Evolutionary conservation across 495 filamentous ascomycete species (phyloP).

Genomic region (Barbatosphaeria neglecta): DNA sequence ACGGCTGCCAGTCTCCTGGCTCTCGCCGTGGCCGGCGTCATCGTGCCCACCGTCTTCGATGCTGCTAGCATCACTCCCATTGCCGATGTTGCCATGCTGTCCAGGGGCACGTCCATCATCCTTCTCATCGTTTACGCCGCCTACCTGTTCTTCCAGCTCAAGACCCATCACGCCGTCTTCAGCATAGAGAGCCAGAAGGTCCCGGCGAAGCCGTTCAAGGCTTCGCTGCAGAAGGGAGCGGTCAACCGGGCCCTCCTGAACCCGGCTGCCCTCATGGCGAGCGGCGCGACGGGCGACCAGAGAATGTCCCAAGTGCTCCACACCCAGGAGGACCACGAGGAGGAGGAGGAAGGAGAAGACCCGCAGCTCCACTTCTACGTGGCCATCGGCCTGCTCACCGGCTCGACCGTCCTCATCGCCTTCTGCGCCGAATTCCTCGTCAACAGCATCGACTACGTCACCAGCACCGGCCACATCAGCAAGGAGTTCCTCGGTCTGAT

Average conservation of each 20-base stretch:
- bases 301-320: constrained; percentile 30
- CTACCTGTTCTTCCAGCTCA: constrained; percentile 74
- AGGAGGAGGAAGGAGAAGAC: constrained; percentile 51
- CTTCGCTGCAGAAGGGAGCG: constrained; percentile 42
- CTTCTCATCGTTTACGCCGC: constrained; percentile 65
- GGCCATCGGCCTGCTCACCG: constrained; percentile 56
- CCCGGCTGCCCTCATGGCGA: constrained; percentile 39
- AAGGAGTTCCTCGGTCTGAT: constrained; percentile 77
- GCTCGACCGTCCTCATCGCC: constrained; percentile 69
- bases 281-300: constrained; percentile 24
- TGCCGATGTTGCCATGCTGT: constrained; percentile 42
- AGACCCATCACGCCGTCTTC: constrained; percentile 64
- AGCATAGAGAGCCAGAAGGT: constrained; percentile 62
- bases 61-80: constrained; percentile 20
- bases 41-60: constrained; percentile 81
- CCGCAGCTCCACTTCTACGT: constrained; percentile 59
- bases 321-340: constrained; percentile 18
- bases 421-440: constrained; percentile 90
- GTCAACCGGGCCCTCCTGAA: constrained; percentile 47
- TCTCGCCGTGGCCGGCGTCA: constrained; percentile 65
- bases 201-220: constrained; percentile 32
- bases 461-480: constrained; percentile 42
- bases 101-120: constrained; percentile 63
- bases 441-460: constrained; percentile 60
- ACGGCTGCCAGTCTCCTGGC: constrained; percentile 76